phyloP scores from a whole-genome alignment of 805 yeast genomes.

The Candida hispaniensis region DNA sequence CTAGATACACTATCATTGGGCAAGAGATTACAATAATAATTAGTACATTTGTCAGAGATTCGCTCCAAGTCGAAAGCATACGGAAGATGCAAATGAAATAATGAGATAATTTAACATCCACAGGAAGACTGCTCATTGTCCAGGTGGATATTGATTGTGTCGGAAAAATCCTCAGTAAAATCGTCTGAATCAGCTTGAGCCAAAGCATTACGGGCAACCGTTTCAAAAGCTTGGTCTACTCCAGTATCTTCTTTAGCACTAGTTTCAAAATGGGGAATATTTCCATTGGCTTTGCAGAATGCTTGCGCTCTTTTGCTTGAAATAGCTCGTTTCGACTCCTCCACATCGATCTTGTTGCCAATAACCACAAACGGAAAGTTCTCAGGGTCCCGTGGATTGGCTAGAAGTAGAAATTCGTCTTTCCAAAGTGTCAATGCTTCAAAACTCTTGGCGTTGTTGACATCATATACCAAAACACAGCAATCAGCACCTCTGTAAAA shows the following conservation, averaged over 20 bases:
- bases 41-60: no score
- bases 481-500: slow-evolving; percentile 97
- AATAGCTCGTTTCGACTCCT: slow-evolving; percentile 75
- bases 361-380: slow-evolving; percentile 91
- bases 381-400: slow-evolving; percentile 86
- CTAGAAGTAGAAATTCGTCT: slow-evolving; percentile 89
- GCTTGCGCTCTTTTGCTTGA: slow-evolving; percentile 50
- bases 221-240: slow-evolving; percentile 92
- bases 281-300: slow-evolving; percentile 54
- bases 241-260: slow-evolving; percentile 94
- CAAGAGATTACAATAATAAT: no score
- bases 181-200: slow-evolving; percentile 92
- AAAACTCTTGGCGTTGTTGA: slow-evolving; percentile 86
- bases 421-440: slow-evolving; percentile 86
- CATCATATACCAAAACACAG: slow-evolving; percentile 92
- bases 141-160: slow-evolving; percentile 88
- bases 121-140: slow-evolving; percentile 73
- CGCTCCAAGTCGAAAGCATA: no score
- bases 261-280: slow-evolving; percentile 91
- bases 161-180: slow-evolving; percentile 86
- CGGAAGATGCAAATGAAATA: no score
- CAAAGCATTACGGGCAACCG: slow-evolving; percentile 87
- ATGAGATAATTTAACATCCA: slow-evolving; percentile 65
- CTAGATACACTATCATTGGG: no score
- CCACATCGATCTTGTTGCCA: slow-evolving; percentile 92